Evolutionary conservation across 805 yeast genomes (phyloP).

Genomic region (Candida boidinii): DNA sequence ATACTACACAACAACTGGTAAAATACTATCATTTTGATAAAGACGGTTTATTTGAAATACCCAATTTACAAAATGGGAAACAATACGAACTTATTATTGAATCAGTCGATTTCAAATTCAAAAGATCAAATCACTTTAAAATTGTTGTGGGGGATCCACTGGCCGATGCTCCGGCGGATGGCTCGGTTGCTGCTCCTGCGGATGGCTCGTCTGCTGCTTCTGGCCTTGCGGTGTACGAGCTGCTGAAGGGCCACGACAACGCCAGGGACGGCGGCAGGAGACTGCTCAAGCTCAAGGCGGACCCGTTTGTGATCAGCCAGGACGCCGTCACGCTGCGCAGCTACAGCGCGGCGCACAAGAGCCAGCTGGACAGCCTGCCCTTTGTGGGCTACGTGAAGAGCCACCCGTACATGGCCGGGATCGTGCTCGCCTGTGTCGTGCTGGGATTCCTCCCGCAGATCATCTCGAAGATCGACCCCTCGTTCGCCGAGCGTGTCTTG

Average conservation of each 20-base stretch:
- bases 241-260: no score
- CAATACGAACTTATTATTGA: slow-evolving; percentile 9
- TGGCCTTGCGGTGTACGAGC: no score
- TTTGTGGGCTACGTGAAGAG: slow-evolving; percentile 10
- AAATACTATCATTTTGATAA: slow-evolving; percentile 7
- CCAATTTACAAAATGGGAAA: slow-evolving; percentile 4
- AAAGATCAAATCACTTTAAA: slow-evolving; percentile 6
- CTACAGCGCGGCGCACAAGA: no score
- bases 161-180: no score
- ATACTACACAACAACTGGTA: no score
- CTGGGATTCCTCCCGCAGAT: slow-evolving; percentile 16
- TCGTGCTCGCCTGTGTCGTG: slow-evolving; percentile 3
- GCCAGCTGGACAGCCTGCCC: slow-evolving; percentile 11
- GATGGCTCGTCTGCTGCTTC: no score
- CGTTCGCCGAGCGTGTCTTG: slow-evolving; percentile 15
- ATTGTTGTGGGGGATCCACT: slow-evolving; percentile 4
- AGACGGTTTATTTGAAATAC: slow-evolving; percentile 10
- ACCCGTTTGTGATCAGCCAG: no score
- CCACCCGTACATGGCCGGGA: slow-evolving; percentile 12
- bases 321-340: no score
- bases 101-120: slow-evolving; percentile 13
- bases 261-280: no score
- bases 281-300: no score
- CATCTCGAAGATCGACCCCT: slow-evolving; percentile 19
- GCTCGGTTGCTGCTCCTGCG: no score